Evolutionary conservation across 345 rosid genomes (phyloP).

Genomic region (Limnanthes douglasii): DNA sequence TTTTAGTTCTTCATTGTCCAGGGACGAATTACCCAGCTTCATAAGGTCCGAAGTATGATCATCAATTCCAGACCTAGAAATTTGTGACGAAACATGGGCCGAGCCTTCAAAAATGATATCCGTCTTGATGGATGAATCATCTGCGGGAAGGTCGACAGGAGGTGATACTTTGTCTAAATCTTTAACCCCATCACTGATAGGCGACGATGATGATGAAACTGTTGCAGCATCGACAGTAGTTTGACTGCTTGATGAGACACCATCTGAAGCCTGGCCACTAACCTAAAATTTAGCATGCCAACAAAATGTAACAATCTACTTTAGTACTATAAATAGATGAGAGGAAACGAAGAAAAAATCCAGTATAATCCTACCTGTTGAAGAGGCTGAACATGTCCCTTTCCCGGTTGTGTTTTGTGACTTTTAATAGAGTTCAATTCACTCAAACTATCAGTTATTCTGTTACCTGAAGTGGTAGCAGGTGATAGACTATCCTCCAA

Average conservation of each 20-base stretch:
- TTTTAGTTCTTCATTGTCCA: conserved; percentile 10
- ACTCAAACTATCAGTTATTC: conserved; percentile 22
- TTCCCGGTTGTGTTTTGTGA: conserved; percentile 23
- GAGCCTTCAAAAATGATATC: conserved; percentile 15
- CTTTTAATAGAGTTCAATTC: conserved; percentile 43
- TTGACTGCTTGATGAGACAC: conserved; percentile 12
- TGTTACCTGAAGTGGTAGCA: conserved; percentile 14
- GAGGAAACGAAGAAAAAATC: neutral
- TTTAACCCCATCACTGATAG: conserved; percentile 13
- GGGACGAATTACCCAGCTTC: conserved; percentile 10
- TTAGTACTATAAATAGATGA: neutral
- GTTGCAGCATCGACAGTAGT: conserved; percentile 15
- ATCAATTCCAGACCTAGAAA: conserved; percentile 11
- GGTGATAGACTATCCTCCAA: conserved; percentile 16
- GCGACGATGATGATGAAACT: conserved; percentile 9
- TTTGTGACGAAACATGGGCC: conserved; percentile 15
- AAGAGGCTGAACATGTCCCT: conserved; percentile 18
- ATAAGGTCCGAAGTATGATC: conserved; percentile 1
- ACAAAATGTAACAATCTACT: neutral
- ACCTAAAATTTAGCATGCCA: conserved; percentile 11
- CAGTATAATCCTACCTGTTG: conserved; percentile 34
- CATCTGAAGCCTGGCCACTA: conserved; percentile 22
- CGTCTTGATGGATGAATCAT: conserved; percentile 12
- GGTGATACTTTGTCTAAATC: conserved; percentile 13
- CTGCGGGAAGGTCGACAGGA: conserved; percentile 8